phyloP scores from a whole-genome alignment of 1,284 basidiomycete genomes.

The Amylostereum areolatum region DNA sequence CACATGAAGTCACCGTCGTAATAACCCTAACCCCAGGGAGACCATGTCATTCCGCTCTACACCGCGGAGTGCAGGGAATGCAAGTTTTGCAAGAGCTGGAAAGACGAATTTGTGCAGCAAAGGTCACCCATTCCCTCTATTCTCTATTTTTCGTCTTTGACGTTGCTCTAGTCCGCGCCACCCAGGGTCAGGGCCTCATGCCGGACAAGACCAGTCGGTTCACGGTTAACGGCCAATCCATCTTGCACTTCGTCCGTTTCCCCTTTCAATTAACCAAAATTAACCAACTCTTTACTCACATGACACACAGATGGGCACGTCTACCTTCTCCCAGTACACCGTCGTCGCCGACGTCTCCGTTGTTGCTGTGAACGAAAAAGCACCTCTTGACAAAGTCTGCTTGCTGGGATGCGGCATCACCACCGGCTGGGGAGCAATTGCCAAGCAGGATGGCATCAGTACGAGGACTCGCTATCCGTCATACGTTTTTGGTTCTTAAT shows the following conservation, averaged over 20 bases:
- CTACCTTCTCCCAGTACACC: slow-evolving; percentile 98
- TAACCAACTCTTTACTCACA: background rate
- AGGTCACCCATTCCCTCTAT: slow-evolving; percentile 38
- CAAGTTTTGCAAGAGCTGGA: slow-evolving; percentile 98
- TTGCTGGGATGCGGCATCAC: slow-evolving; percentile 95
- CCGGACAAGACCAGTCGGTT: slow-evolving; percentile 92
- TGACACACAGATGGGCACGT: slow-evolving; percentile 86
- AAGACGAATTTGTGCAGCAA: slow-evolving; percentile 96
- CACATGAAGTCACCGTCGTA: slow-evolving; percentile 2
- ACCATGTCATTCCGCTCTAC: slow-evolving; percentile 93
- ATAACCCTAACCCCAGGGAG: slow-evolving; percentile 42
- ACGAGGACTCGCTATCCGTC: slow-evolving; percentile 22
- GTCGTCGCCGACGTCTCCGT: slow-evolving; percentile 97
- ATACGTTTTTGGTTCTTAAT: slow-evolving; percentile 2
- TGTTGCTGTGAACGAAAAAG: slow-evolving; percentile 82
- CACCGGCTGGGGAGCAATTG: slow-evolving; percentile 91
- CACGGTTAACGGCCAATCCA: slow-evolving; percentile 81
- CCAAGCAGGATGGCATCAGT: slow-evolving; percentile 78
- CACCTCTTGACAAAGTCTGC: slow-evolving; percentile 92
- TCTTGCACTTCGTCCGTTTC: slow-evolving; percentile 85
- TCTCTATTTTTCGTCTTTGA: background rate
- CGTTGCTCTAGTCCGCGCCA: slow-evolving; percentile 65
- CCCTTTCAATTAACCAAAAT: background rate
- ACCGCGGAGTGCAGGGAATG: slow-evolving; percentile 94
- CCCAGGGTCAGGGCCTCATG: slow-evolving; percentile 96